A percentile compares a stretch with the other conserved stretches of the same genome.
These are phyloP conservation scores for Nannochloris sp. DNA, from an alignment of 139 green algal genomes.

Conservation along the genomic window DNA sequence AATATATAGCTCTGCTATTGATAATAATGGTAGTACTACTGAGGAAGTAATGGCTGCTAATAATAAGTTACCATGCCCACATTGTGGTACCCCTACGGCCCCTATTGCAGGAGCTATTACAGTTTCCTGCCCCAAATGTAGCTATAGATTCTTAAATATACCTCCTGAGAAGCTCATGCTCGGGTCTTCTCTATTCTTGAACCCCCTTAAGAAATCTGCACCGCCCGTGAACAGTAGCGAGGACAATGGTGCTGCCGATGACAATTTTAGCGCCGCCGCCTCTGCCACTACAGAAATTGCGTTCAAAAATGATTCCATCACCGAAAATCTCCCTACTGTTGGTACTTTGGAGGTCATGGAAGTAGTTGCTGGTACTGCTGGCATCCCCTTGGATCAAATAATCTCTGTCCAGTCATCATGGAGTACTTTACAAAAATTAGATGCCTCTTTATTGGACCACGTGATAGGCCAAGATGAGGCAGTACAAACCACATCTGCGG, in stretches of 20 bases:
- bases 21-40: background rate
- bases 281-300: background rate
- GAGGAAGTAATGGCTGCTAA: background rate
- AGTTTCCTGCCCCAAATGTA: slow-evolving; percentile 14
- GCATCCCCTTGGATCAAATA: slow-evolving; percentile 38
- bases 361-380: slow-evolving; percentile 45
- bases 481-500: slow-evolving; percentile 34
- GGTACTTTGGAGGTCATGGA: slow-evolving; percentile 28
- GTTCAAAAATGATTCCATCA: too few species aligned
- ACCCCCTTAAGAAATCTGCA: too few species aligned
- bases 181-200: slow-evolving; percentile 20
- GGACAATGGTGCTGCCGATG: background rate
- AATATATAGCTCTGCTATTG: background rate
- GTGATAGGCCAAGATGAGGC: slow-evolving; percentile 58
- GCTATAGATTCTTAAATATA: slow-evolving; percentile 22
- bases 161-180: slow-evolving; percentile 32
- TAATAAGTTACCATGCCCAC: slow-evolving; percentile 25
- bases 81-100: slow-evolving; percentile 19
- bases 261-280: background rate
- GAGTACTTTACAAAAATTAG: slow-evolving; percentile 37
- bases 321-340: background rate
- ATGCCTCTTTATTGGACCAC: slow-evolving; percentile 26
- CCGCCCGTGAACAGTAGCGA: background rate
- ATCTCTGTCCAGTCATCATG: slow-evolving; percentile 13
- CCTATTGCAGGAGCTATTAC: slow-evolving; percentile 13